phyloP scores from a whole-genome alignment of 2,329 filamentous ascomycete genomes.

The Paraphaeosphaeria minitans region DNA sequence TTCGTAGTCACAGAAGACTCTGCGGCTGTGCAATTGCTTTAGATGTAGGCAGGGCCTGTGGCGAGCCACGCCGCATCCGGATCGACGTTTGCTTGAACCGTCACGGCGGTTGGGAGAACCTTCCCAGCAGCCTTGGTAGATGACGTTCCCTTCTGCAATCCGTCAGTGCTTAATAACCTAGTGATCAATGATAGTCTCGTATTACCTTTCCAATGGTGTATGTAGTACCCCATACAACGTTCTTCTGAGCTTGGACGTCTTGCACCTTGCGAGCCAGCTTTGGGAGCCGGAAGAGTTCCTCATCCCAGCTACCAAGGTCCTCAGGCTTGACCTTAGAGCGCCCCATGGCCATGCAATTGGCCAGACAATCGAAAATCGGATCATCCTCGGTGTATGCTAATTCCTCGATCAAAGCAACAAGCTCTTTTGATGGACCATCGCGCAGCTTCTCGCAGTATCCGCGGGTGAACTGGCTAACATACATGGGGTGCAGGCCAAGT shows the following conservation, averaged over 20 bases:
- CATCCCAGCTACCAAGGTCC: background rate
- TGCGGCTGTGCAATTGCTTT: background rate
- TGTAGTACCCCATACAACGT: background rate
- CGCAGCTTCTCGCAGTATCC: slow-evolving; percentile 36
- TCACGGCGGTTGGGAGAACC: background rate
- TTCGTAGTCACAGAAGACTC: background rate
- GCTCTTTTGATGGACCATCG: slow-evolving; percentile 15
- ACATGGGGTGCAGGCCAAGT: slow-evolving; percentile 35
- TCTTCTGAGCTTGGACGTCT: background rate
- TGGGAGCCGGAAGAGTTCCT: background rate
- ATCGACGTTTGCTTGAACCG: background rate
- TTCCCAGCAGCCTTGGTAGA: background rate
- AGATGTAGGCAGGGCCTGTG: background rate
- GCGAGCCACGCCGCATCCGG: slow-evolving; percentile 6
- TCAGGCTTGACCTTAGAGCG: background rate
- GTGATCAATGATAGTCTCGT: no score
- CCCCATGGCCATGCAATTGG: slow-evolving; percentile 29
- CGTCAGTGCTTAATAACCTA: background rate
- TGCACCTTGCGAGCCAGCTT: background rate
- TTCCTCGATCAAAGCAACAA: slow-evolving; percentile 28
- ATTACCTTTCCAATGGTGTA: background rate
- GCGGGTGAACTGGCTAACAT: slow-evolving; percentile 39
- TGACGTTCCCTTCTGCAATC: background rate
- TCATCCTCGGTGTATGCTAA: slow-evolving; percentile 26
- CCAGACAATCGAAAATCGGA: slow-evolving; percentile 35